Percentiles rank a stretch among this genome's conserved stretches.
Conservation (phyloP, 2,329 filamentous ascomycete species). For the Ustulina deusta region DNA sequence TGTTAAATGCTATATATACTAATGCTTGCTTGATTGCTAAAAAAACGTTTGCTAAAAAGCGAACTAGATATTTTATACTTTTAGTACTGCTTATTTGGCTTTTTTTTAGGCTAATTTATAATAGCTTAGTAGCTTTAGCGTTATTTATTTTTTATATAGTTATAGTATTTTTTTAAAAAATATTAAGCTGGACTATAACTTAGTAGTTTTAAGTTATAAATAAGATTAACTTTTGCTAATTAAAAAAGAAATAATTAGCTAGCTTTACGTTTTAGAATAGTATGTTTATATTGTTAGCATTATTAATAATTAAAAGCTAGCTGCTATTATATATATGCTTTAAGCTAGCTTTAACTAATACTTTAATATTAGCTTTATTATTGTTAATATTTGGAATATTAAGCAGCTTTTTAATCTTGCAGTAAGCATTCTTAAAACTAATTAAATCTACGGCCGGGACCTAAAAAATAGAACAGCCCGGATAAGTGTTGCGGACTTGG, state of each 20-base stretch:
- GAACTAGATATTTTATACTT: conserved; percentile 3
- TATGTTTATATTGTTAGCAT: not conserved
- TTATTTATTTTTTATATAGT: conserved; percentile 10
- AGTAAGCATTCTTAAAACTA: conserved; percentile 30
- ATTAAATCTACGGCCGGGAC: conserved; percentile 8
- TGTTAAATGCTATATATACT: conserved; percentile 12
- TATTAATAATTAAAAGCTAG: conserved; percentile 5
- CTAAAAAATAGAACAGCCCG: conserved; percentile 29
- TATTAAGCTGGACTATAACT: too few species aligned
- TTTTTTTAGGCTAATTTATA: not conserved
- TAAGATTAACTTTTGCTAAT: not conserved
- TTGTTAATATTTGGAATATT: conserved; percentile 49
- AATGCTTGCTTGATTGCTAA: conserved; percentile 26
- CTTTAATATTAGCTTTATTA: conserved; percentile 52
- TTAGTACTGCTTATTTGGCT: not conserved
- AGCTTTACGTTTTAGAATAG: not conserved
- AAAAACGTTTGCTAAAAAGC: conserved; percentile 12
- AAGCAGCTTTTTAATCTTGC: conserved; percentile 50
- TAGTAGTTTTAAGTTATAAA: not conserved
- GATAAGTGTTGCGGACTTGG: not conserved
- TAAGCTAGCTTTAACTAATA: conserved; percentile 52
- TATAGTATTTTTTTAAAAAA: too few species aligned
- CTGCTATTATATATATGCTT: conserved; percentile 41
- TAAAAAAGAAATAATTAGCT: not conserved
- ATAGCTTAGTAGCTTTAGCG: not conserved